Evolutionary conservation across 2,329 filamentous ascomycete genomes (phyloP), one percentile per base, ranked within the genome.

Genomic region (Aspergillus transmontanensis): DNA sequence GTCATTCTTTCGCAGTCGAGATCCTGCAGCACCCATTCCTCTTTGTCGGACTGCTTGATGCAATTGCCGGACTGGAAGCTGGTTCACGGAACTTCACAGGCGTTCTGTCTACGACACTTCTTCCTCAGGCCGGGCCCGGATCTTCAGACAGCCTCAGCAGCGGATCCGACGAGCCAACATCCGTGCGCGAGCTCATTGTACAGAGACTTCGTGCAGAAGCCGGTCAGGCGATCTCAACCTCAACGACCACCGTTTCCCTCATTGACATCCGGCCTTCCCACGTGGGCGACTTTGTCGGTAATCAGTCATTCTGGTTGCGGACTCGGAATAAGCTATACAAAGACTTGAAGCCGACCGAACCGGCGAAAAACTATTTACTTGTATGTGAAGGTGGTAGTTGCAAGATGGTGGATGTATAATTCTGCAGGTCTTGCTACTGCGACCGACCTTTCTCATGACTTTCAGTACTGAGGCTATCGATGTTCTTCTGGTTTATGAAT

Each of bases 11-110:
- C 69, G 92, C 96, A 69, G 90, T 91, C 0, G 95, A 99, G 79
- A 89, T 97, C 69, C 83, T 96, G 73, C 93, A 98, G 76, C 93
- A 98, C 71, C 93, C 95, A 0, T 96, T 95, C 84, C 84, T 98
- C 2, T 98, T 96, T 78, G 89, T 92, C 0, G 91, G 91, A 4
- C 83, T 98, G 70, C 84, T 98, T 70, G 86, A 87, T 4, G 86
- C 86, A 0, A 87, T 98, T 2, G 92, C 97, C 11, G 87, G 89
- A 1, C 87, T 89, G 4, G 86, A 90, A 63, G 78, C 96, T 3
- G 93, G 93, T 0, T 85, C 89, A 2, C 85, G 85, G 59, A 85
- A 85, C 21, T 75, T 88, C 2, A 84, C 89, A 11, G 80, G 89
- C 6, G 80, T 84, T 1, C 82, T 85, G 10, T 78, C 82, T 50